phyloP scores from a whole-genome alignment of 768 basidiomycete species.

The Suillus plorans region DNA sequence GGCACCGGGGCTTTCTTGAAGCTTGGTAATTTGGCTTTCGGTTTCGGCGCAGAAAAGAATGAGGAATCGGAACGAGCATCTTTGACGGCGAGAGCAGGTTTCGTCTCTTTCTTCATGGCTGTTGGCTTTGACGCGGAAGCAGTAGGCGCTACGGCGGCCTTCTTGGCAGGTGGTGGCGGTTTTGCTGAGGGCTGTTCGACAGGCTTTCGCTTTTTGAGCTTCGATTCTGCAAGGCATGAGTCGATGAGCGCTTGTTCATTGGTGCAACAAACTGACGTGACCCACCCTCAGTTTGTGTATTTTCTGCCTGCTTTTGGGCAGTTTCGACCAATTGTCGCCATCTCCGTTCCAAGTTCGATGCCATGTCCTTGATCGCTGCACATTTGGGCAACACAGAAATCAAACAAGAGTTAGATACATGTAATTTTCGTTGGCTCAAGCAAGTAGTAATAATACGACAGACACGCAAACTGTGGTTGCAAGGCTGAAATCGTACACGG shows the following conservation, averaged over 20 bases:
- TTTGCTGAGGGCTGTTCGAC: conserved; percentile 48
- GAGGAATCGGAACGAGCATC: conserved; percentile 85
- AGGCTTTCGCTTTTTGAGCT: conserved; percentile 75
- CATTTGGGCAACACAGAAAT: conserved; percentile 40
- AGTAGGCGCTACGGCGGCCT: conserved; percentile 45
- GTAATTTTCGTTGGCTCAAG: conserved; percentile 28
- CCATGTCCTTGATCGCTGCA: conserved; percentile 93
- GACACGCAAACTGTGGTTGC: conserved; percentile 29
- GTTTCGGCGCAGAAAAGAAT: conserved; percentile 86
- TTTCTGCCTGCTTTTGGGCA: conserved; percentile 45
- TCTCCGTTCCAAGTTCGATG: conserved; percentile 80
- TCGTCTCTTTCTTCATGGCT: conserved; percentile 60
- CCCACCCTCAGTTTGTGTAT: conserved; percentile 65
- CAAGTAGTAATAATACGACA: conserved; percentile 29
- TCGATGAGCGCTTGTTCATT: conserved; percentile 23
- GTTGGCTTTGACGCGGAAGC: conserved; percentile 26
- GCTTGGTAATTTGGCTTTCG: conserved; percentile 79
- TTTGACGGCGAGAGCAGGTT: conserved; percentile 46
- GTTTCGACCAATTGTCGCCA: conserved; percentile 68
- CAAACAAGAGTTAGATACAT: conserved; percentile 68
- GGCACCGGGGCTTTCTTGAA: conserved; percentile 75
- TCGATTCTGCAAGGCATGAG: conserved; percentile 41
- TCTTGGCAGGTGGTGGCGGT: conserved; percentile 62
- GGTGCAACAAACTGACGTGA: conserved; percentile 50
- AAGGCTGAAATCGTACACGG: conserved; percentile 26